A percentile compares a stretch with the other conserved stretches of the same genome.
Evolutionary conservation across 352 stramenopile genomes (phyloP).

Genomic region (Phytophthora lateralis): DNA sequence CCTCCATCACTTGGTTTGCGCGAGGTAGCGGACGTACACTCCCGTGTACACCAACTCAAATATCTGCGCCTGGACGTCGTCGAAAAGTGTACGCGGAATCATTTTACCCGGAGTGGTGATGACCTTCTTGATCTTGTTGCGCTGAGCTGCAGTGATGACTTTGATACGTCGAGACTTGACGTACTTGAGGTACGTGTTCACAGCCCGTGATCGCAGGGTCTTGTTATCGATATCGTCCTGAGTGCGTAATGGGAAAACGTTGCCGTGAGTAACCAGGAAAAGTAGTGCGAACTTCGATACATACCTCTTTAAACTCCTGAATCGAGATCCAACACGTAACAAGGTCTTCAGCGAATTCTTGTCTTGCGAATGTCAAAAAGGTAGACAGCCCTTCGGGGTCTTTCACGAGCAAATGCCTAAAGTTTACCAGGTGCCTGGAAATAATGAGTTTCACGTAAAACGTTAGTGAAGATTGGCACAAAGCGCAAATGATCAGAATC

Average conservation of each 20-base stretch:
- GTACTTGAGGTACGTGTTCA: constrained; percentile 59
- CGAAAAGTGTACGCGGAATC: constrained; percentile 46
- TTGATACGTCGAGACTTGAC: constrained; percentile 70
- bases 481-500: background rate
- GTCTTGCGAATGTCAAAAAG: constrained; percentile 51
- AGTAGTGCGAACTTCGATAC: background rate
- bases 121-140: constrained; percentile 70
- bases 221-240: constrained; percentile 38
- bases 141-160: constrained; percentile 64
- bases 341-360: constrained; percentile 64
- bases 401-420: constrained; percentile 46
- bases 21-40: constrained; percentile 56
- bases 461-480: background rate
- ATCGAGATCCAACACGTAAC: constrained; percentile 66
- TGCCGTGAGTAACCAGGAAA: background rate
- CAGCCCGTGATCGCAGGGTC: constrained; percentile 46
- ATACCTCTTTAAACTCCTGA: constrained; percentile 59
- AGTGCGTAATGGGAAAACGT: background rate
- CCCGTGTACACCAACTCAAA: constrained; percentile 65
- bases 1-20: constrained; percentile 12
- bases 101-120: constrained; percentile 67
- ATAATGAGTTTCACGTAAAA: background rate
- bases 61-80: constrained; percentile 60
- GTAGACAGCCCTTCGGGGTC: constrained; percentile 31
- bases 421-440: constrained; percentile 39